These are phyloP conservation scores for Cantharellus cinnabarinus DNA, from an alignment of 768 basidiomycete species.

Conservation along the genomic window DNA sequence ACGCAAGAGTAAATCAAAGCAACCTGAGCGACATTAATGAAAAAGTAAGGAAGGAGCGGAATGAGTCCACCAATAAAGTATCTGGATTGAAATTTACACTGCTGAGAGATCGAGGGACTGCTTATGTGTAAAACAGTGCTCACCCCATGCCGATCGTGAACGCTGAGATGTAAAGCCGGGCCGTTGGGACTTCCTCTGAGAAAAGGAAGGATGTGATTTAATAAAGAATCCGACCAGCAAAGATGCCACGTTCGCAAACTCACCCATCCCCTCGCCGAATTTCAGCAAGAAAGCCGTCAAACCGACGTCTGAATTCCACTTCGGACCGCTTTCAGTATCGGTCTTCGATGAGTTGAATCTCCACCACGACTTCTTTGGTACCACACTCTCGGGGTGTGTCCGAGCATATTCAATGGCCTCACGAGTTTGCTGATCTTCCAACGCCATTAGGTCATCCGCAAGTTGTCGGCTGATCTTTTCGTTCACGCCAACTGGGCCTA, in stretches of 20 bases:
- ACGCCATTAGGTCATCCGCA: slow-evolving; percentile 40
- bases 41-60: slow-evolving; percentile 85
- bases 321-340: slow-evolving; percentile 10
- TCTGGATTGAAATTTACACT: no score
- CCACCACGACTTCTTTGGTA: neutral
- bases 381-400: slow-evolving; percentile 32
- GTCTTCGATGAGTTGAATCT: neutral
- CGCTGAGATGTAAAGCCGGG: slow-evolving; percentile 72
- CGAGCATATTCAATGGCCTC: slow-evolving; percentile 8
- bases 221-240: neutral
- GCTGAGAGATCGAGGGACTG: neutral
- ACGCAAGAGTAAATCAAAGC: slow-evolving; percentile 20
- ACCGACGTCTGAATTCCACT: slow-evolving; percentile 63
- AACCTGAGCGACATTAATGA: slow-evolving; percentile 43
- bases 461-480: slow-evolving; percentile 61
- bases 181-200: slow-evolving; percentile 70
- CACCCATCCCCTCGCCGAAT: slow-evolving; percentile 84
- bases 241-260: slow-evolving; percentile 12
- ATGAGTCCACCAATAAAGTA: slow-evolving; percentile 88
- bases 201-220: neutral
- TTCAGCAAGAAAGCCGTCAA: slow-evolving; percentile 86
- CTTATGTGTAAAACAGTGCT: neutral
- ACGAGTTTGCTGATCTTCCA: slow-evolving; percentile 12
- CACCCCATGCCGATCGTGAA: slow-evolving; percentile 80
- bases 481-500: slow-evolving; percentile 80